Base-by-base conservation (phyloP, 768 basidiomycete genomes). In the Boletus sensibilis region DNA sequence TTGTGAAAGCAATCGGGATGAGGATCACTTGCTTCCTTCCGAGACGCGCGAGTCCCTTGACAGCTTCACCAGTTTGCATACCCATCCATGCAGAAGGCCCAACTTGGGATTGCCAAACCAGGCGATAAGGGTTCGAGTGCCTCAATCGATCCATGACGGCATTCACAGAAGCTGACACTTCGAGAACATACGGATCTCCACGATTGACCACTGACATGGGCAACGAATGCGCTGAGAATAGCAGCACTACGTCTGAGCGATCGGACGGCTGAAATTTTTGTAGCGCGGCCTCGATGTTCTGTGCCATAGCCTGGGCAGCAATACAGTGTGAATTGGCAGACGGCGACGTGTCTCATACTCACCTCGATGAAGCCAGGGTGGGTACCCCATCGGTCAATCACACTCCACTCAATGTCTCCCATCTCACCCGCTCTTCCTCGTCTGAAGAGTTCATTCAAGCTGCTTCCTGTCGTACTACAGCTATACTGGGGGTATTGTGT, bases 161-260 rank as follows among this genome's bases (percentile, higher is more conserved):
- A 39, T 88, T 83, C 9, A 98, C 97, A 14, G 94, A 87, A 16
- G 94, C 90, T 18, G 94, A 92, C 34, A 99, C 97, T 74, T 99
- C 97, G 37, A 92, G 78, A 35, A 97, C 79, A 75, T 99, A 98
- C 11, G 97, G 96, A 75, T 99, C 97, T 40, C 97, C 97, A 64
- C 97, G 93, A 78, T 98, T 98, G 59, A 98, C 94, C 60, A 98
- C 92, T 6, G 94, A 95, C 86, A 99, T 92, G 27, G 97, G 97
- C 40, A 99, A 77, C 8, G 97, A 98, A 67, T 99, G 97, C 4
- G 97, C 97, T 1, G 96, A 98, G 76, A 98, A 98, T 53, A 98
- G 79, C 34, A 99, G 71, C 20, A 96, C 90, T 13, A 85, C 86
- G 12, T 91, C 82, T 35, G 84, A 78, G 39, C 95, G 85, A 66